phyloP scores from a whole-genome alignment of 352 stramenopile genomes.

The Hyaloperonospora arabidopsidis region DNA sequence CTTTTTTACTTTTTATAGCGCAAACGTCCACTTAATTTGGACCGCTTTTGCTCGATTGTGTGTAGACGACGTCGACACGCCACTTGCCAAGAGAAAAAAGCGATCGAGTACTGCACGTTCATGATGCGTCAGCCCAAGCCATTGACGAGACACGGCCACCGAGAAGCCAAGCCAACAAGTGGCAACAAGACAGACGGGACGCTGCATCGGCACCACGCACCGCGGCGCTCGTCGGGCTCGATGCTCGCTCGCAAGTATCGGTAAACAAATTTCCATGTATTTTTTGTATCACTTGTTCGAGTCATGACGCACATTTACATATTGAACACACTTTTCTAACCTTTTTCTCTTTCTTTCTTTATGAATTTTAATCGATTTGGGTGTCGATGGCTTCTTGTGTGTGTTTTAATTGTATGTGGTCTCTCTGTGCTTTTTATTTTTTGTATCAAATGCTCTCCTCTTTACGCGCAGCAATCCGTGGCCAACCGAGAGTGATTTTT shows the following conservation, averaged over 20 bases:
- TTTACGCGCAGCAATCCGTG: slow-evolving; percentile 23
- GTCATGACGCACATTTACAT: too few relatives aligned
- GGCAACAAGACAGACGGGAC: slow-evolving; percentile 35
- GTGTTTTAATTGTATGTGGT: slow-evolving; percentile 2
- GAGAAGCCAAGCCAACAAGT: slow-evolving; percentile 32
- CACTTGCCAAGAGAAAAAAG: too few relatives aligned
- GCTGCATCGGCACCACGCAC: slow-evolving; percentile 49
- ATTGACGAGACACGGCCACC: slow-evolving; percentile 37
- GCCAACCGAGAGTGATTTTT: slow-evolving; percentile 29
- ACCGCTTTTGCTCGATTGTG: too few relatives aligned
- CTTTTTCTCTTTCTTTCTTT: too few relatives aligned
- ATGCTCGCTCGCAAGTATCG: slow-evolving; percentile 71
- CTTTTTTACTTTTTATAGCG: too few relatives aligned
- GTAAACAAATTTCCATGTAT: slow-evolving; percentile 18
- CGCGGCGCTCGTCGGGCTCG: slow-evolving; percentile 57
- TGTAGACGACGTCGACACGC: too few relatives aligned
- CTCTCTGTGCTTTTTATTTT: not conserved
- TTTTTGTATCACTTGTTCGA: too few relatives aligned
- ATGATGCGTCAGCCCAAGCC: slow-evolving; percentile 55
- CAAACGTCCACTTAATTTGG: too few relatives aligned
- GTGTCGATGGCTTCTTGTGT: slow-evolving; percentile 7
- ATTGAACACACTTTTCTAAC: too few relatives aligned
- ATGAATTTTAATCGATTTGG: slow-evolving; percentile 7
- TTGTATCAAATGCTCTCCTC: not conserved
- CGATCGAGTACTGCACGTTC: too few relatives aligned